Base-by-base conservation (phyloP, 805 yeast genomes). In the Cyberlindnera veronae region DNA sequence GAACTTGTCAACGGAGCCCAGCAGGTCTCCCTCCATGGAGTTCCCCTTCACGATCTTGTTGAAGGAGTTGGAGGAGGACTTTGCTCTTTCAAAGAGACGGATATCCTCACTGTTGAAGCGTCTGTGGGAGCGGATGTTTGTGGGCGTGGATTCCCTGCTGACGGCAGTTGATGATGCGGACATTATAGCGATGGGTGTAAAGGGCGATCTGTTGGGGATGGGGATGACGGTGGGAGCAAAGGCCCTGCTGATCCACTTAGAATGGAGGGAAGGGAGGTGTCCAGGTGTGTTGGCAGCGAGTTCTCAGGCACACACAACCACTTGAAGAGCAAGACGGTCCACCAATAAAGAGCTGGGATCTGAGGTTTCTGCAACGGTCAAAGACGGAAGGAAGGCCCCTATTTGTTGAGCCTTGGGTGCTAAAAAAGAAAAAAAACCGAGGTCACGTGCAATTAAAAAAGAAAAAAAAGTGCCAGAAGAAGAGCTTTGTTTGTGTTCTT, bases 31-130 rank as follows among this genome's bases (percentile, higher is more conserved):
- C 17, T 54, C 48, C 23, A 54, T 40, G 1, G 53, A 50, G 40
- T 55, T 54, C n/a, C 48, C 49, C 33, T 53, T 47, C 3, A 42
- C 55, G 12, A 55, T 53, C 32, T 44, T 48, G 35, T 49, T 46
- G 41, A 55, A 46, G 1, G 59, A 45, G 8, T 42, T 45, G 1
- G 61, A 51, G 1, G 59, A 53, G 1, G 57, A 43, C 31, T 57
- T 55, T 7, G 59, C 60, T 20, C 30, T 42, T 29, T 42, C 41
- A 12, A 57, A 20, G 11, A 57, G 45, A 15, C 46, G 49, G 0
- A 55, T 20, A 28, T 57, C 60, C 22, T 48, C 50, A 22, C 50
- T 54, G 33, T 32, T 34, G 26, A 34, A 45, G 15, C 57, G 46
- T 21, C 28, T 46, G 33, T 48, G 53, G 24, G 29, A n/a, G n/a